Evolutionary conservation across 306 rosid genomes (phyloP), one percentile per base, ranked within the genome.

Genomic region (Trichosanthes cucumerina): DNA sequence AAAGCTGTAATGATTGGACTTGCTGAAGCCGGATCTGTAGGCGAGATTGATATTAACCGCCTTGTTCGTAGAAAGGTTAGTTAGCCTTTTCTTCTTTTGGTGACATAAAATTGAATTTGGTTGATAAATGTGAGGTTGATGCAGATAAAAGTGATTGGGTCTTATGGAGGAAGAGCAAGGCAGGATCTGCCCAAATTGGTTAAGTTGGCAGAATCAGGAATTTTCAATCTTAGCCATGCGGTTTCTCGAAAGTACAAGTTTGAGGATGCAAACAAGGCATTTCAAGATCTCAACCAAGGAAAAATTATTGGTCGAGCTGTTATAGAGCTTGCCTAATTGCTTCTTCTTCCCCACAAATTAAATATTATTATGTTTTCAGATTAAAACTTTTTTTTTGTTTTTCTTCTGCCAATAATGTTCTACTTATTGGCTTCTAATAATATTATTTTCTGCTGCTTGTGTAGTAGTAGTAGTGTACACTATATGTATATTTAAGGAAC

Each of bases 1-100:
- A 95, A 88, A 86, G 98, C 97, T 10, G 97, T 95, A 72, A 92
- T 95, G 93, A 86, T 95, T 81, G 98, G 98, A 81, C 90, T 95
- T 54, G 87, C 96, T 12, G 78, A 80, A 85, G 79, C 93, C 26
- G 97, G 97, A 82, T 85, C 92, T 10, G 79, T 92, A 24, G 98
- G 98, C 83, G 85, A 92, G 88, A 80, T 95, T 76, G 98, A 95
- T 63, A 95, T 95, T 78, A 95, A 95, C 80, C 93, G 89, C 60
- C 97, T 95, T 69, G 97, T 95, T 82, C 97, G 96, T 33, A 85
- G 96, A 87, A 95, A 95, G 97, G 98, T 91, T 76, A 43, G 98
- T 91, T 76, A 43, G 78, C 52, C 9, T 21, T 39, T 21, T 69
- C 34, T 41, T 41, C 9, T 69, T 23, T 69, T 26, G n/a, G 28